Evolutionary conservation across 2,329 filamentous ascomycete genomes (phyloP).

Genomic region (Clarireedia homoeocarpa): DNA sequence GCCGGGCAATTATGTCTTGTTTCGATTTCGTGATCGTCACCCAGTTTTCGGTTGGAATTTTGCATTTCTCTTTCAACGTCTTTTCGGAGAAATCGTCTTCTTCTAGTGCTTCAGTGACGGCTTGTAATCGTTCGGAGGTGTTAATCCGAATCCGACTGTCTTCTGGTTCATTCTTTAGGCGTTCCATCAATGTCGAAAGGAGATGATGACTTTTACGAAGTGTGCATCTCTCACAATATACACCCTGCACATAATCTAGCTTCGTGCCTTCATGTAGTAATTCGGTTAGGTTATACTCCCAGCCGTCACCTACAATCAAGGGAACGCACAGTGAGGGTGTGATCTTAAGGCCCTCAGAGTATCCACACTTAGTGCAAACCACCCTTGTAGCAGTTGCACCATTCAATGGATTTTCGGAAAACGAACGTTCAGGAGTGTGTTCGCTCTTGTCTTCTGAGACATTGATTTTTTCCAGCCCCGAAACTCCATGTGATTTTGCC

Average conservation of each 20-base stretch:
- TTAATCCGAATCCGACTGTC: constrained; percentile 26
- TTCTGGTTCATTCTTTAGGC: constrained; percentile 28
- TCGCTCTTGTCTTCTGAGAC: constrained; percentile 1
- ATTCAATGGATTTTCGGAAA: constrained; percentile 69
- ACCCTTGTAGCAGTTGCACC: constrained; percentile 83
- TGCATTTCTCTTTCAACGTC: constrained; percentile 55
- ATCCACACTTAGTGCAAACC: constrained; percentile 76
- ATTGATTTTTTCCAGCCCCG: constrained; percentile 21
- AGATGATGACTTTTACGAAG: constrained; percentile 50
- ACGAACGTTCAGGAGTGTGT: constrained; percentile 8
- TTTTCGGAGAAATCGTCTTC: constrained; percentile 73
- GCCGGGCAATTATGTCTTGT: constrained; percentile 76
- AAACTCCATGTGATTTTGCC: constrained; percentile 20
- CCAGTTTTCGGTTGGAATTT: constrained; percentile 57
- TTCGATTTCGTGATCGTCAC: constrained; percentile 79
- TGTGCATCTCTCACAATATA: constrained; percentile 89
- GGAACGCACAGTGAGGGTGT: constrained; percentile 93
- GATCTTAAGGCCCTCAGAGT: constrained; percentile 80
- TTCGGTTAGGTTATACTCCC: constrained; percentile 63
- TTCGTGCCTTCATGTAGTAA: constrained; percentile 78
- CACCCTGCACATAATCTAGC: constrained; percentile 78
- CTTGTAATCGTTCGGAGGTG: constrained; percentile 47
- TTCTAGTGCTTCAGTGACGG: constrained; percentile 64
- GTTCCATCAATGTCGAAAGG: constrained; percentile 40
- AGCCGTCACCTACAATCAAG: constrained; percentile 63